Base-by-base conservation (phyloP, 768 basidiomycete genomes). In the Kwoniella mangroviensis region DNA sequence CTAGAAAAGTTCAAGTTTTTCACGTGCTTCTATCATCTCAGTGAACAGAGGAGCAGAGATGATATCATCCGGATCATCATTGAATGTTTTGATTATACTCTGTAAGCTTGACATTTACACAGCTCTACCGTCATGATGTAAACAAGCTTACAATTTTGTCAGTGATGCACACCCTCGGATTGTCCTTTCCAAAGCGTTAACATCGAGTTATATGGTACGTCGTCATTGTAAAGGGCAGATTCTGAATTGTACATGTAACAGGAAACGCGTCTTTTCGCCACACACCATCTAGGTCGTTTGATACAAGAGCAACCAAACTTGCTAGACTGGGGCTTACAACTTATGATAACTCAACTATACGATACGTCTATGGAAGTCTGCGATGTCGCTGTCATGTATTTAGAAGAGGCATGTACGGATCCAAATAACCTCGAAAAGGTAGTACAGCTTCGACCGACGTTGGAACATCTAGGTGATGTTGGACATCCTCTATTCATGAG, bases 111-210 rank as follows among this genome's bases (percentile, higher is more conserved):
- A 19, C 43, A 22, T 4, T 72, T 3, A 40, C 1, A 24, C 34
- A 34, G 34, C 9, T 34, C 34, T 34, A 41, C 52, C 42, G 34
- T 34, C 34, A 34, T 34, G 34, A 34, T 34, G 34, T 34, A 7
- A 34, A 34, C 34, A 45, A 55, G 17, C 15, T 41, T 43, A 22
- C 60, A 71, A 5, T 68, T 58, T 28, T 45, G 49, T 10, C 70
- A 98, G 96, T 70, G 94, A 98, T 82, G 94, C 95, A 0, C 97
- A 99, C 83, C 88, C 94, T 0, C 89, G 97, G 21, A 92, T 98
- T 54, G 90, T 99, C 13, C 83, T 99, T 22, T 93, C 93, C 17
- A 98, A 98, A 79, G 93, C 95, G 0, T 85, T 99, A 59, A 98
- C 96, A 0, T 98, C 96, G 0, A 93, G 89, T 80, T 94, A 94